phyloP scores from a whole-genome alignment of 306 rosid species.

The Prinsepia uniflora region DNA sequence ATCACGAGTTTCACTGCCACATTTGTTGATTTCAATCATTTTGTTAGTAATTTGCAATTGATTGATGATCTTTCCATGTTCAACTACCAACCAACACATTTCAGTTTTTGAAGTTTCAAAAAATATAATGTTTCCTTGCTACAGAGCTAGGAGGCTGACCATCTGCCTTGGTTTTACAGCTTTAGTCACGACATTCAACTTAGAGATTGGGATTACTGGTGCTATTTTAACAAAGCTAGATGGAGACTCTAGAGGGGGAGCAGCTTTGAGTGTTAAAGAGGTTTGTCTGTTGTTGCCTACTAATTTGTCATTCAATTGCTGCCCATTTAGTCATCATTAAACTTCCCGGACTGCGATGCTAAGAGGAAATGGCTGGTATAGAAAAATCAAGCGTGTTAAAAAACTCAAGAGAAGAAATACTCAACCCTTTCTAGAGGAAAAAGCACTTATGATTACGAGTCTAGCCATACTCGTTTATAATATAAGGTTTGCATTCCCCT shows the following conservation, averaged over 20 bases:
- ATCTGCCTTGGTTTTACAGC: constrained; percentile 46
- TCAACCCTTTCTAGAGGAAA: constrained; percentile 2
- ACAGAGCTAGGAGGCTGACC: constrained; percentile 3
- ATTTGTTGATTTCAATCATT: neutral
- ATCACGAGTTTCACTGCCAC: neutral
- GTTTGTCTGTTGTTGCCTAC: constrained; percentile 27
- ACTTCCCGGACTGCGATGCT: neutral
- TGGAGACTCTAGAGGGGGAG: constrained; percentile 99
- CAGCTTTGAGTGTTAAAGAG: constrained; percentile 99
- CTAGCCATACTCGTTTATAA: neutral
- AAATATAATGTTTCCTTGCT: neutral
- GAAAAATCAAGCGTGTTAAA: neutral
- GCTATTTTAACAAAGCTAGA: constrained; percentile 98
- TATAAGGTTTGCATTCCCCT: neutral
- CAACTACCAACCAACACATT: neutral
- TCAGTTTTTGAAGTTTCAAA: neutral
- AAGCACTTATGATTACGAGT: neutral
- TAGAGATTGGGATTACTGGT: constrained; percentile 97
- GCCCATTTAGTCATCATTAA: neutral
- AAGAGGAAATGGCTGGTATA: neutral
- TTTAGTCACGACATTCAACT: constrained; percentile 84
- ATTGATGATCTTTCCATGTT: neutral
- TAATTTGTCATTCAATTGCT: neutral
- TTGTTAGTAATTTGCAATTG: neutral
- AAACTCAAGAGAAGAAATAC: neutral